A percentile compares a stretch with the other conserved stretches of the same genome.
Evolutionary conservation across 345 rosid genomes (phyloP).

Genomic region (Firmiana major): DNA sequence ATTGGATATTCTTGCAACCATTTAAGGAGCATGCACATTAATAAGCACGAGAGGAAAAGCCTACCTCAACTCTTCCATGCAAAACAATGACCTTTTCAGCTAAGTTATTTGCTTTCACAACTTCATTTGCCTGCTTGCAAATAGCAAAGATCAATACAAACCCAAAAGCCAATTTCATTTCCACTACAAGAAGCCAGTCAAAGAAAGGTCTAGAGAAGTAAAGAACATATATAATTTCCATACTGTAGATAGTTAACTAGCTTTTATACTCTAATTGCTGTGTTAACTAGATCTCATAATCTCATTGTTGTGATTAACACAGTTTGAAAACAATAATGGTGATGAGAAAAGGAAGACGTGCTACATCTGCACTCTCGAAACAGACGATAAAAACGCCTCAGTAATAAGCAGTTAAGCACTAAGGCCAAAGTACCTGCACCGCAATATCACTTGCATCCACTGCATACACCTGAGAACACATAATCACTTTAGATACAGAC

Average conservation of each 20-base stretch:
- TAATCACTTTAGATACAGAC: conserved; percentile 10
- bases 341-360: not conserved
- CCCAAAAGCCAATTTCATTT: not conserved
- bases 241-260: not conserved
- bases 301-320: not conserved
- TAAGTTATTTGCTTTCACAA: conserved; percentile 89
- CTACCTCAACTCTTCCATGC: conserved; percentile 97
- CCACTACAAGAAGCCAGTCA: not conserved
- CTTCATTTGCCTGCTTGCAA: conserved; percentile 78
- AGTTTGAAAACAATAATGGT: not conserved
- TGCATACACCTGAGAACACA: conserved; percentile 76
- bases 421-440: conserved; percentile 59
- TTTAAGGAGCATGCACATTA: not conserved
- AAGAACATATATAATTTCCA: not conserved
- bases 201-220: not conserved
- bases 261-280: not conserved
- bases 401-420: conserved; percentile 12
- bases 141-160: conserved; percentile 16
- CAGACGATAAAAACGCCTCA: not conserved
- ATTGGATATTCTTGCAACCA: not conserved
- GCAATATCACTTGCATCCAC: conserved; percentile 99
- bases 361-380: not conserved
- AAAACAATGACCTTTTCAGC: conserved; percentile 76
- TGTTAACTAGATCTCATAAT: not conserved
- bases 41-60: conserved; percentile 15